These are phyloP conservation scores for Castanopsis chinensis DNA, from an alignment of 306 rosid species.

Conservation along the genomic window DNA sequence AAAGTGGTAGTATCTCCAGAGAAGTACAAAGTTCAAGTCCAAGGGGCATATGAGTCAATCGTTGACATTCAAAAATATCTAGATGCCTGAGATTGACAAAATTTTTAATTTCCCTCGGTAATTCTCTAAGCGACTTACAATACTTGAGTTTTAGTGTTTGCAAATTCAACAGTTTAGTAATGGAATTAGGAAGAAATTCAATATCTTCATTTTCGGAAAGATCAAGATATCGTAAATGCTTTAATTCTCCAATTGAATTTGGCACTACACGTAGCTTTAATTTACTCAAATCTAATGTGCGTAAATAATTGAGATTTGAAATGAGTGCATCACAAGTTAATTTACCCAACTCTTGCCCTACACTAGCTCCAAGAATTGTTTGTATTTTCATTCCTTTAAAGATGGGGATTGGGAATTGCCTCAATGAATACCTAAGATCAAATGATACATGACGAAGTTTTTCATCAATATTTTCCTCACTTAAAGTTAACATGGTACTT, in stretches of 20 bases:
- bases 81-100: conserved; percentile 21
- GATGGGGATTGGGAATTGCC: neutral
- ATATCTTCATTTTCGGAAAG: neutral
- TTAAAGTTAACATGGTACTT: neutral
- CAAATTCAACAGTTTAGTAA: conserved; percentile 13
- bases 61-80: neutral
- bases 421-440: neutral
- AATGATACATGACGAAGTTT: conserved; percentile 9
- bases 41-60: conserved; percentile 4
- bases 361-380: conserved; percentile 5
- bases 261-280: neutral
- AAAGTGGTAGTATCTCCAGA: conserved; percentile 7
- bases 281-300: conserved; percentile 18
- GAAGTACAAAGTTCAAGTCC: neutral
- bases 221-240: conserved; percentile 6
- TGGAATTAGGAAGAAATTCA: conserved; percentile 16
- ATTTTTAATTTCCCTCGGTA: conserved; percentile 4
- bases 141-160: conserved; percentile 20
- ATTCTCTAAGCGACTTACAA: neutral
- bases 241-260: conserved; percentile 4
- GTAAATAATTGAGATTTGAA: neutral
- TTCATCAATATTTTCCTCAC: neutral
- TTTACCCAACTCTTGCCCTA: neutral
- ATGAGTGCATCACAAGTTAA: neutral
- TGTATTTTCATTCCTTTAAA: neutral